phyloP scores from a whole-genome alignment of 2,329 filamentous ascomycete genomes.

The Mycosphaerella arachidis region DNA sequence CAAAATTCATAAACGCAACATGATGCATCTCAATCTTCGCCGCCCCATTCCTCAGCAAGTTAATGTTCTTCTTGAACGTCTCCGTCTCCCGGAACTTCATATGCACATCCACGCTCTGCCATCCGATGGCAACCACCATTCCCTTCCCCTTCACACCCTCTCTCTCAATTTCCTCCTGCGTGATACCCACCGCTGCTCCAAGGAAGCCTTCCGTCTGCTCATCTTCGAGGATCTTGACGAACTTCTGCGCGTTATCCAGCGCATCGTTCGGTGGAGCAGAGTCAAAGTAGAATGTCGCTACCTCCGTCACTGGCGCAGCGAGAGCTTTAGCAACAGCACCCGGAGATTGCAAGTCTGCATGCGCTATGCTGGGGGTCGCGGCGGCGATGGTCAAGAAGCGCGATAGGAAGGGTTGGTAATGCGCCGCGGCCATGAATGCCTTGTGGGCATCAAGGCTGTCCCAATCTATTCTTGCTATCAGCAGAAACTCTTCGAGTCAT shows the following conservation, averaged over 20 bases:
- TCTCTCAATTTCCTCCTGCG: constrained; percentile 28
- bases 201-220: constrained; percentile 26
- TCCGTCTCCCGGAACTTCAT: constrained; percentile 43
- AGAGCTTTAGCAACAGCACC: constrained; percentile 21
- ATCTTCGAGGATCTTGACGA: constrained; percentile 34
- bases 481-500: neutral
- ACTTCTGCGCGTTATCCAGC: constrained; percentile 35
- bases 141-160: constrained; percentile 39
- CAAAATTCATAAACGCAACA: constrained; percentile 37
- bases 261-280: constrained; percentile 30
- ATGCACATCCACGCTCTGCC: constrained; percentile 50
- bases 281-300: constrained; percentile 44
- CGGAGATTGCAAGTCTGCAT: constrained; percentile 32
- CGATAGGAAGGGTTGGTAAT: constrained; percentile 39
- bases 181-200: constrained; percentile 22
- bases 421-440: constrained; percentile 35
- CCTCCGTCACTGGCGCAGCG: constrained; percentile 47
- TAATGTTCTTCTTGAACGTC: constrained; percentile 42
- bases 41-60: constrained; percentile 39
- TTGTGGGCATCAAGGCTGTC: constrained; percentile 37
- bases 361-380: constrained; percentile 29
- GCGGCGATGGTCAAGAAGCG: constrained; percentile 29
- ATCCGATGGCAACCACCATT: constrained; percentile 47
- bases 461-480: constrained; percentile 39
- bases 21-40: constrained; percentile 45